Evolutionary conservation across 305 asterid genomes (phyloP).

Genomic region (Fraxinus floribunda): DNA sequence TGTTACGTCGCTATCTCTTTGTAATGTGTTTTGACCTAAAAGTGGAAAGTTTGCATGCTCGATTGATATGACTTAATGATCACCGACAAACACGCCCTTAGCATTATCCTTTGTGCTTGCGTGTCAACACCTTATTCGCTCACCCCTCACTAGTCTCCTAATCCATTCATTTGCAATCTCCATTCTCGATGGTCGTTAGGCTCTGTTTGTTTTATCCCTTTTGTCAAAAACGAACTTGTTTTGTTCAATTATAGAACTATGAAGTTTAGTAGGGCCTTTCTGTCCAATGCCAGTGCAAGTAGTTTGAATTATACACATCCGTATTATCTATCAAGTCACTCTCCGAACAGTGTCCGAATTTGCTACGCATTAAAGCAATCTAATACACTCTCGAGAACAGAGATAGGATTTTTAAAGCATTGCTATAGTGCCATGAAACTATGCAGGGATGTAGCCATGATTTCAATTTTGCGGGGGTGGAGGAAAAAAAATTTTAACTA

Average conservation of each 20-base stretch:
- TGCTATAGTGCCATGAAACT: too few species aligned
- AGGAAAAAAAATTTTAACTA: too few species aligned
- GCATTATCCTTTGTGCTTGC: not conserved
- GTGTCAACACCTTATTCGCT: not conserved
- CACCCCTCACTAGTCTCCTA: not conserved
- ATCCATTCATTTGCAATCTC: not conserved
- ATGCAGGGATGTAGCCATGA: too few species aligned
- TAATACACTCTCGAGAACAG: too few species aligned
- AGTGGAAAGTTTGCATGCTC: constrained; percentile 7
- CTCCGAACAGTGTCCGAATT: not conserved
- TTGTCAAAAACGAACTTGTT: not conserved
- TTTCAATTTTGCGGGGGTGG: too few species aligned
- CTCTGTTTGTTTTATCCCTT: not conserved
- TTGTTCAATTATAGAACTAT: not conserved
- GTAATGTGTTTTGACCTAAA: constrained; percentile 8
- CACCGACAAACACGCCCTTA: constrained; percentile 14
- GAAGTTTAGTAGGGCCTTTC: not conserved
- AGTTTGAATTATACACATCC: not conserved
- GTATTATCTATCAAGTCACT: not conserved
- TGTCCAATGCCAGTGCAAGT: not conserved
- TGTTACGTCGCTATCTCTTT: not conserved
- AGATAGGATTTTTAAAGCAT: too few species aligned
- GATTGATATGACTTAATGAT: not conserved
- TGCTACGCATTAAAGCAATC: too few species aligned
- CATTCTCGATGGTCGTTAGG: not conserved